Percentiles rank a stretch among this genome's conserved stretches.
phyloP scores from a whole-genome alignment of 31 red algal genomes.

The Bonnemaisonia californica region DNA sequence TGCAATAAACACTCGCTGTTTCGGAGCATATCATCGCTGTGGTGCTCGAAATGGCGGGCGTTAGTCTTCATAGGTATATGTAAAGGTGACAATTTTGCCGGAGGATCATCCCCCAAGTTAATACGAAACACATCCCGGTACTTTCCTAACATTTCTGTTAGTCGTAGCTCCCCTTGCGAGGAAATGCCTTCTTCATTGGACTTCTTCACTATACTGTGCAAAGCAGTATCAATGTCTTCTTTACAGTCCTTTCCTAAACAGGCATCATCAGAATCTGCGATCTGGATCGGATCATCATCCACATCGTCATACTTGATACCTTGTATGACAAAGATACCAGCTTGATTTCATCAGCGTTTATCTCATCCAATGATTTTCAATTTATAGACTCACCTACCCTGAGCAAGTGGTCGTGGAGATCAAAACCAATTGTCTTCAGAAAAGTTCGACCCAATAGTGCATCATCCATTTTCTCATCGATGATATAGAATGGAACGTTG shows the following conservation, averaged over 20 bases:
- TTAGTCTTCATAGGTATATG: neutral
- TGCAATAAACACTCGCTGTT: slow-evolving; percentile 12
- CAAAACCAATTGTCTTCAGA: slow-evolving; percentile 20
- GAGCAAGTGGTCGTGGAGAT: slow-evolving; percentile 29
- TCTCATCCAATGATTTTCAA: neutral
- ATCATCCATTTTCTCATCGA: slow-evolving; percentile 21
- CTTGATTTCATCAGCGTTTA: neutral
- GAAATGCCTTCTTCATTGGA: slow-evolving; percentile 4
- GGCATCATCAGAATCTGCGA: neutral
- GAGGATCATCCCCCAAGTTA: slow-evolving; percentile 18
- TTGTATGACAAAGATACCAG: slow-evolving; percentile 5
- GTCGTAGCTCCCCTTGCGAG: neutral
- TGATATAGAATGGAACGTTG: slow-evolving; percentile 13
- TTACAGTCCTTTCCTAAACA: slow-evolving; percentile 15
- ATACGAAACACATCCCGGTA: slow-evolving; percentile 28
- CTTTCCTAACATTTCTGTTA: neutral
- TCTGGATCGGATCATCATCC: slow-evolving; percentile 38
- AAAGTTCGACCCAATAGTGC: slow-evolving; percentile 36
- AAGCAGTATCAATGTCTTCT: slow-evolving; percentile 14
- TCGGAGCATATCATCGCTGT: slow-evolving; percentile 18
- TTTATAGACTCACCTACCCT: slow-evolving; percentile 8
- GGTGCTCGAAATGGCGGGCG: slow-evolving; percentile 2
- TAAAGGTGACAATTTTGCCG: slow-evolving; percentile 23
- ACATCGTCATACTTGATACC: neutral
- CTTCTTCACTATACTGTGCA: neutral